Conservation (phyloP, 208 protist species). For the Leishmania amazonensis region DNA sequence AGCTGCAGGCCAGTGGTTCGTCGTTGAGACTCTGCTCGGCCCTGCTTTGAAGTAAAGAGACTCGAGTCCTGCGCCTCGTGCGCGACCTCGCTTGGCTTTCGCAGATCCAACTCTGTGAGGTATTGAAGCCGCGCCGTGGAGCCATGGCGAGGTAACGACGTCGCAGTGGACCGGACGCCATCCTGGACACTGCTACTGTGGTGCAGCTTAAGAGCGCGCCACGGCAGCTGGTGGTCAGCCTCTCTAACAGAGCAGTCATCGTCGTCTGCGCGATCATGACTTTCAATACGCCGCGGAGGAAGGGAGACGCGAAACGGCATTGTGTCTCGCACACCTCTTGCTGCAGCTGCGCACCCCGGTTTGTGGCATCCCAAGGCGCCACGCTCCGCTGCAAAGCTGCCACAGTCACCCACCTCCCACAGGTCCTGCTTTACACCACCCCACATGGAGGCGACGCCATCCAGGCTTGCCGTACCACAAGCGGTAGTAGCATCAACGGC, state of each 20-base stretch:
- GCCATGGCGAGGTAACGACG: not conserved
- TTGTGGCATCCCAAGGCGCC: not conserved
- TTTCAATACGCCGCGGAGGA: constrained; percentile 13
- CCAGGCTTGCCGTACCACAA: not conserved
- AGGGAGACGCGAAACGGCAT: constrained; percentile 28
- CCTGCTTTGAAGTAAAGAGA: not conserved
- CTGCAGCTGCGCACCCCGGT: not conserved
- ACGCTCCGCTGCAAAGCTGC: not conserved
- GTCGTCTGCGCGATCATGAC: constrained; percentile 11
- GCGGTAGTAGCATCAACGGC: not conserved
- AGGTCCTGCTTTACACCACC: not conserved
- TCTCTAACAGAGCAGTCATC: not conserved
- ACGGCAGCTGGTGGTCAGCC: constrained; percentile 4
- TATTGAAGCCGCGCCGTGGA: not conserved
- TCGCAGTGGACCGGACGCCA: not conserved
- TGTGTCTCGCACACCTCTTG: constrained; percentile 16
- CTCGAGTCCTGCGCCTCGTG: not conserved
- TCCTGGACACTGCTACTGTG: constrained; percentile 4
- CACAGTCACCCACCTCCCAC: not conserved
- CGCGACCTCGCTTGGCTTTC: not conserved
- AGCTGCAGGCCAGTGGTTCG: constrained; percentile 23
- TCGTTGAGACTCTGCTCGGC: not conserved
- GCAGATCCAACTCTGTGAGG: constrained; percentile 7
- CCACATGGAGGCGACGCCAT: not conserved
- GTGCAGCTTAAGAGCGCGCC: constrained; percentile 20